Evolutionary conservation across 345 rosid genomes (phyloP).

Genomic region (Erysimum cheiranthoides): DNA sequence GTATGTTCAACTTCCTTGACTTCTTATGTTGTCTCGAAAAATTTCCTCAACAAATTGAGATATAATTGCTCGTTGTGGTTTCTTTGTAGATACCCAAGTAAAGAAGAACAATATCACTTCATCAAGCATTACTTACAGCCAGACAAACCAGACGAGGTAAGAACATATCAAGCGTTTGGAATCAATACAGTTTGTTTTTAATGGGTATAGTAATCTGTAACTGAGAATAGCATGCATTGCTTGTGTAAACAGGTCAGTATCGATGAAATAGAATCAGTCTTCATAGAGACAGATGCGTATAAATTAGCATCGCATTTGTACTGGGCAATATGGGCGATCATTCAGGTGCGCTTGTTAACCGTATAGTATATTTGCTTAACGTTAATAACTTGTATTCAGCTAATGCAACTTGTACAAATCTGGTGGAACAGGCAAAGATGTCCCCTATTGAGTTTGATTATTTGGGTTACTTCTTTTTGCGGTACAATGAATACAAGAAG

Average conservation of each 20-base stretch:
- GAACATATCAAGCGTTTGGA: slow-evolving; percentile 1
- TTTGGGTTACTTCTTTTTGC: slow-evolving; percentile 78
- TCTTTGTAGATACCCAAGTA: slow-evolving; percentile 72
- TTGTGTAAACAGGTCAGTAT: slow-evolving; percentile 56
- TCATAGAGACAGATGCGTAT: slow-evolving; percentile 70
- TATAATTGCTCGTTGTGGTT: slow-evolving; percentile 36
- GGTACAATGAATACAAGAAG: slow-evolving; percentile 83
- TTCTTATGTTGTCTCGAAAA: slow-evolving; percentile 19
- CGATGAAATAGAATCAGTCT: slow-evolving; percentile 68
- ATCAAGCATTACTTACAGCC: slow-evolving; percentile 83
- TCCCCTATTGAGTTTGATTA: slow-evolving; percentile 92
- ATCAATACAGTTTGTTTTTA: not conserved
- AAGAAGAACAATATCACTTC: slow-evolving; percentile 85
- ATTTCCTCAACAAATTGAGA: not conserved
- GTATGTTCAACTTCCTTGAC: slow-evolving; percentile 55
- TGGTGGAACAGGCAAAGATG: slow-evolving; percentile 75
- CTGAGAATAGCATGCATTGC: not conserved
- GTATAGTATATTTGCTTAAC: not conserved
- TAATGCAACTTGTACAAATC: slow-evolving; percentile 5
- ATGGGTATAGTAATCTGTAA: not conserved
- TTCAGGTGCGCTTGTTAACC: slow-evolving; percentile 63
- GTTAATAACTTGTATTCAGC: not conserved
- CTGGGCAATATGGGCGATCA: slow-evolving; percentile 96
- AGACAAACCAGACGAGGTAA: slow-evolving; percentile 73
- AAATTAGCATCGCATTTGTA: slow-evolving; percentile 81